These are phyloP conservation scores for Stephania yunnanensis DNA, from an alignment of 164 flowering plant species.

Conservation along the genomic window DNA sequence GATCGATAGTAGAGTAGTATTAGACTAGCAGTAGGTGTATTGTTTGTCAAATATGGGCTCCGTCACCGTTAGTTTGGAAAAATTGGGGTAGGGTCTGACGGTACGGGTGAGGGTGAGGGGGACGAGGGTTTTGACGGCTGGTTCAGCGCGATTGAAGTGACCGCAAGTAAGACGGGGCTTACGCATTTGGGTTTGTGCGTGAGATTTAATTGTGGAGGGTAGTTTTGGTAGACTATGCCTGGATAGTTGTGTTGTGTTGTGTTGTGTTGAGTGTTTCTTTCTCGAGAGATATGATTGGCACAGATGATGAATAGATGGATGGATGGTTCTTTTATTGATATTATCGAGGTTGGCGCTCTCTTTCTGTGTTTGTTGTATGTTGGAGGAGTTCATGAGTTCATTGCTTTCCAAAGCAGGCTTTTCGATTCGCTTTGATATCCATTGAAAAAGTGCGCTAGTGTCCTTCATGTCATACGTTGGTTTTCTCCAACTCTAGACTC, in stretches of 20 bases:
- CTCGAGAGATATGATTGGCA: not conserved
- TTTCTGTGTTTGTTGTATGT: not conserved
- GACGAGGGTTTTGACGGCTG: slow-evolving; percentile 19
- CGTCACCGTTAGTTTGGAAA: not conserved
- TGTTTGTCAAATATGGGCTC: not conserved
- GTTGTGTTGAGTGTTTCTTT: too few species aligned
- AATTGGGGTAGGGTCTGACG: not conserved
- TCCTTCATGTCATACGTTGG: not conserved
- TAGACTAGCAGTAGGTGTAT: too few species aligned
- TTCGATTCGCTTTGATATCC: not conserved
- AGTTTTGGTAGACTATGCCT: not conserved
- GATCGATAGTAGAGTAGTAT: too few species aligned
- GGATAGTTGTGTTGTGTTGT: too few species aligned
- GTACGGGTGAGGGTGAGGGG: not conserved
- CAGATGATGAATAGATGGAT: not conserved
- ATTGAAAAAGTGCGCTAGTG: not conserved
- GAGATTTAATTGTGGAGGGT: not conserved
- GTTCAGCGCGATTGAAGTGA: slow-evolving; percentile 15
- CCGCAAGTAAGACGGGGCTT: not conserved
- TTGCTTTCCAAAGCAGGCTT: not conserved
- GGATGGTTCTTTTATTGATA: not conserved
- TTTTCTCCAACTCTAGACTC: too few species aligned
- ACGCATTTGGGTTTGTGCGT: not conserved
- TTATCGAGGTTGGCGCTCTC: slow-evolving; percentile 10
- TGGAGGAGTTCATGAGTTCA: too few species aligned